These are phyloP conservation scores for Botrytis deweyae DNA, from an alignment of 2,329 filamentous ascomycete genomes.

Conservation along the genomic window DNA sequence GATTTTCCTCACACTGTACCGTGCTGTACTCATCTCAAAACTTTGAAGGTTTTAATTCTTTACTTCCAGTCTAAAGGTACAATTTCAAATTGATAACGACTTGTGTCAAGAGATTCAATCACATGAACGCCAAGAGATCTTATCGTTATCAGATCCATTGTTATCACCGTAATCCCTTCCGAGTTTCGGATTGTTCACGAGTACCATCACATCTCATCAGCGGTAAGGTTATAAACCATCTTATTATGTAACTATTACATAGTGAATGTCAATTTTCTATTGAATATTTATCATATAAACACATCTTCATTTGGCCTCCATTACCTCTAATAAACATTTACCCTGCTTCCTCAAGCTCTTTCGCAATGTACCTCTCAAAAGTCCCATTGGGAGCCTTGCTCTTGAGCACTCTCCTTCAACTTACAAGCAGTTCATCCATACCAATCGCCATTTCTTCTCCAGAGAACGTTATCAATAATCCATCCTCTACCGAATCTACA, in stretches of 20 bases:
- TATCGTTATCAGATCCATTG: constrained; percentile 16
- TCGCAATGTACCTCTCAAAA: constrained; percentile 32
- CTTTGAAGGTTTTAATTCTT: neutral
- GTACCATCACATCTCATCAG: neutral
- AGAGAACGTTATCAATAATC: constrained; percentile 40
- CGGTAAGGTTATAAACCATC: constrained; percentile 9
- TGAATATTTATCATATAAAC: neutral
- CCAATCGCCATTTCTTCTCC: constrained; percentile 27
- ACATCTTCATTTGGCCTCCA: constrained; percentile 7
- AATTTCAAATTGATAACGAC: neutral
- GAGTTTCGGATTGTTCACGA: constrained; percentile 6
- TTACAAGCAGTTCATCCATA: constrained; percentile 34
- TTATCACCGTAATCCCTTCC: neutral
- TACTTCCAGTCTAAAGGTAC: neutral
- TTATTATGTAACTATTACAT: neutral
- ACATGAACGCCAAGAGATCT: neutral
- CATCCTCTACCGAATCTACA: constrained; percentile 28
- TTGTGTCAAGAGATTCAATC: neutral
- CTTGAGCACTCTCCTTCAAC: constrained; percentile 26
- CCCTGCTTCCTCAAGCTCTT: neutral
- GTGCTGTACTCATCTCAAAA: neutral
- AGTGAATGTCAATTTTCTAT: neutral
- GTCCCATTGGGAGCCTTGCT: constrained; percentile 21
- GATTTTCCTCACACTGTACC: neutral
- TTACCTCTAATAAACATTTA: neutral